A percentile compares a stretch with the other conserved stretches of the same genome.
phyloP scores from a whole-genome alignment of 805 yeast species.

The Wickerhamomyces canadensis region DNA sequence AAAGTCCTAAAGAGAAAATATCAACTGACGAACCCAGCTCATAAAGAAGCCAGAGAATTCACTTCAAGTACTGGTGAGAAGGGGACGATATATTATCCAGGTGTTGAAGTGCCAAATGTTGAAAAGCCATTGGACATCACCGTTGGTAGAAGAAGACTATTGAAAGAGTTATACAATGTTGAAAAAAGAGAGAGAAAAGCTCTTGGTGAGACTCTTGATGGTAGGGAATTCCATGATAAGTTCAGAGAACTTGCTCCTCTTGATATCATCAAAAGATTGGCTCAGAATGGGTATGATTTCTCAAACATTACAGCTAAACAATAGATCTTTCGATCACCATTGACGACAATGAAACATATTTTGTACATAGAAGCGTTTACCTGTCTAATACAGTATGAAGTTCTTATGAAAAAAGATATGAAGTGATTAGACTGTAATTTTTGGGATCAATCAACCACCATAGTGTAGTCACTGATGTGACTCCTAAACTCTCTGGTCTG shows the following conservation, averaged over 20 bases:
- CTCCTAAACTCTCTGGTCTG: no score
- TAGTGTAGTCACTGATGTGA: no score
- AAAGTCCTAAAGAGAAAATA: conserved; percentile 49
- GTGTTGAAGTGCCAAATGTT: conserved; percentile 30
- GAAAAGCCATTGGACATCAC: conserved; percentile 40
- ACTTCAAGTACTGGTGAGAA: conserved; percentile 26
- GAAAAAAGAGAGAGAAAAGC: conserved; percentile 39
- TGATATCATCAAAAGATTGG: conserved; percentile 46
- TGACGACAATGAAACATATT: no score
- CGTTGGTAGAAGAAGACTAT: conserved; percentile 61
- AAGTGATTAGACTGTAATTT: no score
- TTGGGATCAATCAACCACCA: no score
- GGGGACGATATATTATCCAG: conserved; percentile 44
- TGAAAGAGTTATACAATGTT: conserved; percentile 47
- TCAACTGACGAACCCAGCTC: conserved; percentile 35
- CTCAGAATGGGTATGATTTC: conserved; percentile 30
- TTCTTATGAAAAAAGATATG: no score
- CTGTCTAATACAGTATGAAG: not conserved
- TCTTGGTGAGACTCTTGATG: conserved; percentile 38
- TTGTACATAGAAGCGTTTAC: not conserved
- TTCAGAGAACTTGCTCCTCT: conserved; percentile 39
- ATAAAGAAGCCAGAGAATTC: conserved; percentile 30
- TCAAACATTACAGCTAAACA: conserved; percentile 21
- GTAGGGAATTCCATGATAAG: conserved; percentile 38
- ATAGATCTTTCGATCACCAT: not conserved